A percentile compares a stretch with the other conserved stretches of the same genome.
phyloP scores from a whole-genome alignment of 305 asterid species.

The Fraxinus paxiana region DNA sequence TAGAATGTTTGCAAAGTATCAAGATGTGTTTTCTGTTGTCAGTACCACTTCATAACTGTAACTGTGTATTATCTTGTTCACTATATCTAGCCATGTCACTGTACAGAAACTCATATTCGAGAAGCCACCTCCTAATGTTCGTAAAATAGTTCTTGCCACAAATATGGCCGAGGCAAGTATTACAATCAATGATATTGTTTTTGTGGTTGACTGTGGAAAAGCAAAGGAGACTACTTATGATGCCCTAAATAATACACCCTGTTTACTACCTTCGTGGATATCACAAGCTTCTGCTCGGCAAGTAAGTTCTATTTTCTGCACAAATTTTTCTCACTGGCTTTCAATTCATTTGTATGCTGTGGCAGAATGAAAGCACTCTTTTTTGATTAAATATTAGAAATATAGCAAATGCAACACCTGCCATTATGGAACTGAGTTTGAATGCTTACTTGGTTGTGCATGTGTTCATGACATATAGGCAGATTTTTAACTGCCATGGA shows the following conservation, averaged over 20 bases:
- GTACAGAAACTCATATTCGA: conserved; percentile 92
- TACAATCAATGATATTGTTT: conserved; percentile 92
- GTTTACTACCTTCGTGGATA: conserved; percentile 96
- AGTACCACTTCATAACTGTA: neutral
- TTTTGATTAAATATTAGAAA: conserved; percentile 3
- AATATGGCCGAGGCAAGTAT: conserved; percentile 99
- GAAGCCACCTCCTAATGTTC: conserved; percentile 83
- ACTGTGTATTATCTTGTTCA: conserved; percentile 18
- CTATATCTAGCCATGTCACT: conserved; percentile 18
- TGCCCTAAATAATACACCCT: conserved; percentile 86
- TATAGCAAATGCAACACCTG: neutral
- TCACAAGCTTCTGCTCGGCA: conserved; percentile 99
- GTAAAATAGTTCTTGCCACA: conserved; percentile 91
- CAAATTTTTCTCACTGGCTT: conserved; percentile 11
- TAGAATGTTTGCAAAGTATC: conserved; percentile 11
- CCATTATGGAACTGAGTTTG: conserved; percentile 2
- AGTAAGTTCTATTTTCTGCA: conserved; percentile 45
- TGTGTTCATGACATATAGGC: neutral
- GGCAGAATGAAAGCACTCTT: conserved; percentile 8
- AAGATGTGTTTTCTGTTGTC: conserved; percentile 11
- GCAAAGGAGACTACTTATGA: conserved; percentile 98
- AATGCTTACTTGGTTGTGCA: conserved; percentile 17
- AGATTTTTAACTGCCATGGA: neutral
- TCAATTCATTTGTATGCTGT: conserved; percentile 10
- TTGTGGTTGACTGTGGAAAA: conserved; percentile 98